A percentile compares a stretch with the other conserved stretches of the same genome.
phyloP scores from a whole-genome alignment of 2,329 filamentous ascomycete genomes.

The Trichocomaceae sp. region DNA sequence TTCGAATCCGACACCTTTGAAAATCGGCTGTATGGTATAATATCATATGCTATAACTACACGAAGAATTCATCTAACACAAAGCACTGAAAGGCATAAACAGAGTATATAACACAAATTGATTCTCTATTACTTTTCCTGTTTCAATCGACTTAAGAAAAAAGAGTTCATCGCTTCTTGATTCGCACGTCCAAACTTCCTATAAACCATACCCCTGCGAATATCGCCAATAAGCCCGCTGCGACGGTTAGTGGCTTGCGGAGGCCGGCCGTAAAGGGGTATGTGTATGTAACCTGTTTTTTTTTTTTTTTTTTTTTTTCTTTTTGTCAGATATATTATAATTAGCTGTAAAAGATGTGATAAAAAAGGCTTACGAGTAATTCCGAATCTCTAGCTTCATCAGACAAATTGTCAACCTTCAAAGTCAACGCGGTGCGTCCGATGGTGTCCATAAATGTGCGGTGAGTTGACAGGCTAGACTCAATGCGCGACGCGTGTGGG shows the following conservation, averaged over 20 bases:
- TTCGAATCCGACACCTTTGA: no score
- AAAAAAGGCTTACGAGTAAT: slow-evolving; percentile 51
- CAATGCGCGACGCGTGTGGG: slow-evolving; percentile 51
- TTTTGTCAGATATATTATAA: not conserved
- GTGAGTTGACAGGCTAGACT: slow-evolving; percentile 58
- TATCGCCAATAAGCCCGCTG: slow-evolving; percentile 63
- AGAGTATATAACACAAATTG: not conserved
- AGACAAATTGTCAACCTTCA: slow-evolving; percentile 79
- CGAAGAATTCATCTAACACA: not conserved
- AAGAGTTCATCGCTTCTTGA: slow-evolving; percentile 52
- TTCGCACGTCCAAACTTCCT: slow-evolving; percentile 73
- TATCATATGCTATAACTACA: not conserved
- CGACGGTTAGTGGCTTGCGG: slow-evolving; percentile 80
- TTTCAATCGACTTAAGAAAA: not conserved
- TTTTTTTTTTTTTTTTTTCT: not conserved
- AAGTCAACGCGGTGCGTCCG: slow-evolving; percentile 72
- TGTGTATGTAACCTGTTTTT: slow-evolving; percentile 65
- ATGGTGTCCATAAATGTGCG: slow-evolving; percentile 91
- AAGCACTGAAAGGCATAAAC: not conserved
- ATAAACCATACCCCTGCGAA: slow-evolving; percentile 70
- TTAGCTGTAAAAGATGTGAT: slow-evolving; percentile 1
- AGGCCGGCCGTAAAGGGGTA: slow-evolving; percentile 67
- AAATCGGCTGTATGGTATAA: no score
- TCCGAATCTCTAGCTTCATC: slow-evolving; percentile 84
- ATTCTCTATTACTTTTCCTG: not conserved